phyloP scores from a whole-genome alignment of 805 yeast genomes.

The Cyberlindnera sargentensis region DNA sequence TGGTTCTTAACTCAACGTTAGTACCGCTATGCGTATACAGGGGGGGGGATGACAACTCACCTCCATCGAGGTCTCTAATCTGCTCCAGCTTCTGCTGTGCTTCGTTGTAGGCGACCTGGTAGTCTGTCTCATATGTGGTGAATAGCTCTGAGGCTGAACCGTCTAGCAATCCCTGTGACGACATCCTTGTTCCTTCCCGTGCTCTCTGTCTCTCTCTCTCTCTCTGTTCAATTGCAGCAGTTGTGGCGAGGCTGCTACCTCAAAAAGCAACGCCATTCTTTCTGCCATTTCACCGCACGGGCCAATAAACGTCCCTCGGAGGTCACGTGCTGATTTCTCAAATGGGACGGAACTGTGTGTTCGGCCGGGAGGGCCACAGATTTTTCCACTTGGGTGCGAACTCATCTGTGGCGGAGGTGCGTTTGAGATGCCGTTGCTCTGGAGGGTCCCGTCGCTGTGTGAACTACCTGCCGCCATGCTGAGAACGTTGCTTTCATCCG shows the following conservation, averaged over 20 bases:
- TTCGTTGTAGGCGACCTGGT: slow-evolving; percentile 59
- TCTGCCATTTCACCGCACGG: too few relatives aligned
- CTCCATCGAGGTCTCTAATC: slow-evolving; percentile 41
- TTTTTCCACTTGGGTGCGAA: too few relatives aligned
- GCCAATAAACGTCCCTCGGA: too few relatives aligned
- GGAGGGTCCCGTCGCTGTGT: too few relatives aligned
- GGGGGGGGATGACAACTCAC: slow-evolving; percentile 20
- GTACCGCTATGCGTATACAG: not conserved
- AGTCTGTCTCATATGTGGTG: slow-evolving; percentile 32
- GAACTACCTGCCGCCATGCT: slow-evolving; percentile 2
- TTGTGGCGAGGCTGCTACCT: too few relatives aligned
- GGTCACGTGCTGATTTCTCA: too few relatives aligned
- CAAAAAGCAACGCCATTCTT: too few relatives aligned
- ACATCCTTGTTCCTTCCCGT: slow-evolving; percentile 11
- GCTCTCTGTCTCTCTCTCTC: too few relatives aligned
- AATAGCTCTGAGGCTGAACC: slow-evolving; percentile 21
- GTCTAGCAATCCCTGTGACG: slow-evolving; percentile 19
- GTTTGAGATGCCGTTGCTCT: too few relatives aligned
- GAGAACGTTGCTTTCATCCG: slow-evolving; percentile 2
- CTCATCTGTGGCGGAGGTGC: too few relatives aligned
- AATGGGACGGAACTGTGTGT: too few relatives aligned
- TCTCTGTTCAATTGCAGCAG: not conserved
- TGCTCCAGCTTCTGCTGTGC: slow-evolving; percentile 58
- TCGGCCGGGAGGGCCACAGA: too few relatives aligned
- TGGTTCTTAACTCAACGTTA: slow-evolving; percentile 28